Evolutionary conservation across 2,329 filamentous ascomycete genomes (phyloP), one percentile per base, ranked within the genome.

Genomic region (Huntiella moniliformis): DNA sequence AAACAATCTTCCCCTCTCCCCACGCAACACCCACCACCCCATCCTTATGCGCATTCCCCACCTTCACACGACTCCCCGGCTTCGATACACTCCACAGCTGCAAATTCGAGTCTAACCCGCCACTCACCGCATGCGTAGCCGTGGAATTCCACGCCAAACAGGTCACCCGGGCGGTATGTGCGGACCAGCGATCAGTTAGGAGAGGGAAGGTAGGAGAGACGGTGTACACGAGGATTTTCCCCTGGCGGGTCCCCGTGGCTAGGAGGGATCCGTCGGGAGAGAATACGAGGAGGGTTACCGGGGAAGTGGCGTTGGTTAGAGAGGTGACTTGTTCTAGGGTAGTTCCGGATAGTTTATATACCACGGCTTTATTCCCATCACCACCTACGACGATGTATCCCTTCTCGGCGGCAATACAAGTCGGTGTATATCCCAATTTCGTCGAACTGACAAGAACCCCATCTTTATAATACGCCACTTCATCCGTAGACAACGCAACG

Each of bases 11-110:
- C 6, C 71, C 74, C 22, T 70, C 71, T 11, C 83, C 69, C 86
- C 88, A 98, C 10, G 72, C 72, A 12, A 96, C 80, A 12, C 83
- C 88, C 53, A 81, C 85, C 13, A 96, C 86, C 7, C 91, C 91
- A 57, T 96, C 91, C 64, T 95, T 95, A 65, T 98, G 91, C 42
- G 88, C 86, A 57, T 94, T 93, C 16, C 77, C 64, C 11, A 77
- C 79, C 66, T 91, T 88, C 53, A 92, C 73, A 53, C 88, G 73
- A 61, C 82, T 82, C 2, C 84, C 86, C 1, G 88, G 88, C 58
- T 84, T 82, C 35, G 66, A 69, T 47, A 95, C 62, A 59, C 84
- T 94, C 85, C 91, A 98, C 28, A 94, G 77, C 58, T 84, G 87
- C 15, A 98, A 73, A 56, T 93, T 86, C 0, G 88, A 95, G 59